Evolutionary conservation across 345 rosid species (phyloP), one percentile per base, ranked within the genome.

Genomic region (Geranium rotundifolium): DNA sequence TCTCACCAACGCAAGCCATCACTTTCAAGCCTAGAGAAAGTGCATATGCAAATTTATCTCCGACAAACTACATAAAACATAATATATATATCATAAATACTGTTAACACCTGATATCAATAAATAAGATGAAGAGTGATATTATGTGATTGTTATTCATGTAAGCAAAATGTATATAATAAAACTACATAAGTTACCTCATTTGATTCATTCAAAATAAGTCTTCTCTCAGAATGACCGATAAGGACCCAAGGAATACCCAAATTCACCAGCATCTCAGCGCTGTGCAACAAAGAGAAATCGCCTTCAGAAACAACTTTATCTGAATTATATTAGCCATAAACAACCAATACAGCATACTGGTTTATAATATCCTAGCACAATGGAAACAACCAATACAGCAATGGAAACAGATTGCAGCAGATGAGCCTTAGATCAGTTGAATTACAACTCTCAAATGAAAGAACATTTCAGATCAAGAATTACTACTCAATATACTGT

Each of bases 1-100:
- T 87, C 90, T 61, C 90, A 17, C 90, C 90, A 56, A 87, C 57
- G 70, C 95, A 87, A 37, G 88, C 86, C 29, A 87, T 84, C 75
- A 87, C 95, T 67, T 82, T 82, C 66, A 87, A 62, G 61, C 90
- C 90, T 75, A 66, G 73, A 64, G 86, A 71, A 66, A 87, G 83
- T 14, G 86, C 84, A 63, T 79, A 82, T 13, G 81, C 82, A 13
- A 82, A 88, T 65, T 87, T 87, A 30, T 79, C 88, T 37, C 79
- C 90, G 54, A 87, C 86, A 76, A 87, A 84, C 88, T 84, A 76
- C 74, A 82, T 16, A 58, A 9, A 69, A 31, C 60, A 29, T 39
- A 4, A 54, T 37, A 57, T 17, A 57, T 17, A 31, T 17, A 49
- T 49, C 34, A 58, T 17, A 37, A 59, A 60, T 30, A 46, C 46